Conservation (phyloP, 495 filamentous ascomycete species). For the Penicillium crystallinum region DNA sequence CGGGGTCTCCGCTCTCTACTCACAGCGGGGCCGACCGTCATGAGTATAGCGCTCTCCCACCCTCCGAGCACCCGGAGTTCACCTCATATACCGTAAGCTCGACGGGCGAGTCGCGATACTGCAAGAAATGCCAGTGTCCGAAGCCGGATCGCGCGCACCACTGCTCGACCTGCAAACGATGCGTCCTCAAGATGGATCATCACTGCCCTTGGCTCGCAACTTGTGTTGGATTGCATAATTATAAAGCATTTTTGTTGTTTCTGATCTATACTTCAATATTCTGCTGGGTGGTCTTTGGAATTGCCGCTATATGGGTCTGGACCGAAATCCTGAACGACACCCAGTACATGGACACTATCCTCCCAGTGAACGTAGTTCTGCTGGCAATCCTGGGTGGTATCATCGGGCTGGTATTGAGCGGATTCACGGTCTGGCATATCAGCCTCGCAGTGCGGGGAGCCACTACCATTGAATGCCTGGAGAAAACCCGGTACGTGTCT, state of each 20-base stretch:
- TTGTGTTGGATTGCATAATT: conserved; percentile 88
- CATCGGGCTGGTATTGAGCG: conserved; percentile 79
- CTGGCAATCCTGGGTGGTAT: conserved; percentile 83
- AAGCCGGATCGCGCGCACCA: conserved; percentile 97
- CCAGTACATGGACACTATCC: conserved; percentile 58
- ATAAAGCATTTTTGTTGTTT: conserved; percentile 93
- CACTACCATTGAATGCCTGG: conserved; percentile 92
- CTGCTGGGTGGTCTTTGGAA: conserved; percentile 73
- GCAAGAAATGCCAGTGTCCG: conserved; percentile 90
- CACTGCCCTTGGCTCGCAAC: conserved; percentile 98
- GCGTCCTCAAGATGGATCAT: conserved; percentile 98
- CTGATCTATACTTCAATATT: conserved; percentile 86
- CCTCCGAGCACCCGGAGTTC: conserved; percentile 53
- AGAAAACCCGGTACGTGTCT: conserved; percentile 87
- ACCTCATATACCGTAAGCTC: conserved; percentile 85
- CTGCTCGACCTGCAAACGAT: conserved; percentile 86
- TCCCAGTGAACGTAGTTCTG: conserved; percentile 88
- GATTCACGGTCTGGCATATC: conserved; percentile 92
- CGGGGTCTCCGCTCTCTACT: conserved; percentile 61
- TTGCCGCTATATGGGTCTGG: conserved; percentile 74
- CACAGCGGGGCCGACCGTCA: conserved; percentile 28
- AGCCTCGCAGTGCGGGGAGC: conserved; percentile 69
- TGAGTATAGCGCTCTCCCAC: conserved; percentile 60
- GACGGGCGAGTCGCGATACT: conserved; percentile 77
- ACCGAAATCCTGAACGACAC: conserved; percentile 64